Conservation (phyloP, 148 eudicot genomes). For the Cornus florida region DNA sequence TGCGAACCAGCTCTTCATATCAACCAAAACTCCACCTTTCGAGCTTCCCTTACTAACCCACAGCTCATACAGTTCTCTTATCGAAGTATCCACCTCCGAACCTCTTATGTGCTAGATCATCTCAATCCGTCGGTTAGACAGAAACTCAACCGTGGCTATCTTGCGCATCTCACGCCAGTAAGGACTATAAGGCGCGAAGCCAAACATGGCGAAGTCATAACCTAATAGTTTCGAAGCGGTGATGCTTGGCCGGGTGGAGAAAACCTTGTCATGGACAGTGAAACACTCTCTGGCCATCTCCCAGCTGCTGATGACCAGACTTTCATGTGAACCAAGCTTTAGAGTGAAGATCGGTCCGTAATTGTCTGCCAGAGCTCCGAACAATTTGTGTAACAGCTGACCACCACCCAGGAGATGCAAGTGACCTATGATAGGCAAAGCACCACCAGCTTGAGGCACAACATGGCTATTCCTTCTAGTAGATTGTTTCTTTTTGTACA, state of each 20-base stretch:
- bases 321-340: too few species aligned
- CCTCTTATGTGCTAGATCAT: not conserved
- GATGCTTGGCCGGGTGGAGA: too few species aligned
- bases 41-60: not conserved
- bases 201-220: not conserved
- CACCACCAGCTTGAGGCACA: not conserved
- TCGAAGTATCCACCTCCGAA: not conserved
- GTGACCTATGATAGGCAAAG: not conserved
- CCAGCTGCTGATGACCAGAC: too few species aligned
- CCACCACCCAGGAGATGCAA: not conserved
- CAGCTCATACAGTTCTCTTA: not conserved
- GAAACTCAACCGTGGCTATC: not conserved
- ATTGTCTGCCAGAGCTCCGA: too few species aligned
- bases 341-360: too few species aligned
- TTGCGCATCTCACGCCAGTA: constrained; percentile 9
- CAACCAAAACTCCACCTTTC: not conserved
- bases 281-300: too few species aligned
- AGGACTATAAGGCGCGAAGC: not conserved
- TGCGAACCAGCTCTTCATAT: not conserved
- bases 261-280: too few species aligned
- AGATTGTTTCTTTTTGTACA: not conserved
- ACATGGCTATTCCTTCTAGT: not conserved
- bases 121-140: not conserved
- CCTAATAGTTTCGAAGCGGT: not conserved
- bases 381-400: too few species aligned